Evolutionary conservation across 805 yeast genomes (phyloP), one percentile per base, ranked within the genome.

Genomic region (Ogataea methylovora): DNA sequence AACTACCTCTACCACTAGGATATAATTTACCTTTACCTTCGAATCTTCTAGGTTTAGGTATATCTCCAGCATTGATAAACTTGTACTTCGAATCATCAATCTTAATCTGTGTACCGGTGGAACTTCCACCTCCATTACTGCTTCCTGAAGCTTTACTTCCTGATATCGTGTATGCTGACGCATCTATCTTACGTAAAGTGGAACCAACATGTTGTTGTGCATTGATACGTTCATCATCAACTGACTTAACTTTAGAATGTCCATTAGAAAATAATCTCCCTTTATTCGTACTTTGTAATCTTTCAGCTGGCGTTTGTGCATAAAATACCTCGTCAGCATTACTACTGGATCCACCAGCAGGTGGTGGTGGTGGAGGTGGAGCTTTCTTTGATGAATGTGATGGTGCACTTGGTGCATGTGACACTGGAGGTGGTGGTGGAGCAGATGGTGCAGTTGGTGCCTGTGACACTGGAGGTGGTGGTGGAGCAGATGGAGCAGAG

Each of bases 1-100:
- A 84, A 20, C 87, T 75, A 3, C 97, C 97, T 46, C 95, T 71
- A 11, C 97, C 97, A 59, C 95, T 84, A 13, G 97, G 96, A 60
- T 92, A 92, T 43, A 87, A 63, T 54, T 90, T 87, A 38, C 71
- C 71, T 30, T 69, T 70, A 4, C 79, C 83, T 34, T 72, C 76
- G 50, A 83, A 86, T 32, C 72, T 69, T 44, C 97, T 69, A n/a
- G 98, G 97, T 45, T 76, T 76, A 0, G 98, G 97, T 29, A 92
- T 63, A 17, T 85, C 81, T 28, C 61, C 58, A 13, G 71, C 68
- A 52, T 84, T 84, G 4, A 63, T 52, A 65, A 85, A 88, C 43
- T 69, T 72, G 64, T 79, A 87, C 46, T 88, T 63, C n/a, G 65
- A 56, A 51, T 84, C 92, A 45, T 84, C 85, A 32, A 86, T 83